Conservation (phyloP, 2,329 filamentous ascomycete genomes). For the Phyllachora maydis region DNA sequence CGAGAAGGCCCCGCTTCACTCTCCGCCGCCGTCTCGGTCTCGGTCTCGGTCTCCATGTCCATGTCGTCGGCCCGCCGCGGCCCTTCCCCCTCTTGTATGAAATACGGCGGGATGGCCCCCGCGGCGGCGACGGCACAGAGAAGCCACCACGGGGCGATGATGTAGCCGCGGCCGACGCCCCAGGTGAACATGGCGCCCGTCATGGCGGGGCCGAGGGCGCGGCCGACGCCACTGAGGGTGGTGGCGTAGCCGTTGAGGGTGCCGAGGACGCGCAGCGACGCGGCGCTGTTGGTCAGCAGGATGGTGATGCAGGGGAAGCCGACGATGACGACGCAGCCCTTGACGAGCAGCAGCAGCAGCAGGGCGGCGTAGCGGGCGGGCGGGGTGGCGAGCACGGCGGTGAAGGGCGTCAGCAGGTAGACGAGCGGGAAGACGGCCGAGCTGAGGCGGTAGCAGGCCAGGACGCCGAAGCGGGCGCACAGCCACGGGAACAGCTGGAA, state of each 20-base stretch:
- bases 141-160: slow-evolving; percentile 66
- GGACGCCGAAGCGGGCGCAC: slow-evolving; percentile 51
- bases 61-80: too few relatives aligned
- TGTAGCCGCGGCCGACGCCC: slow-evolving; percentile 55
- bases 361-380: slow-evolving; percentile 36
- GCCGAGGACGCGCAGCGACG: slow-evolving; percentile 55
- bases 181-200: slow-evolving; percentile 54
- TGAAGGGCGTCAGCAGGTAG: slow-evolving; percentile 70
- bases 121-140: slow-evolving; percentile 42
- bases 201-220: slow-evolving; percentile 58
- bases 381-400: slow-evolving; percentile 34
- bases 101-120: slow-evolving; percentile 52
- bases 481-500: slow-evolving; percentile 69
- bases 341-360: slow-evolving; percentile 47
- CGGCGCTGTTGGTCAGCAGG: slow-evolving; percentile 70
- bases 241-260: slow-evolving; percentile 86
- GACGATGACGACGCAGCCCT: slow-evolving; percentile 59
- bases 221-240: slow-evolving; percentile 58
- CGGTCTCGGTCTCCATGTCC: too few relatives aligned
- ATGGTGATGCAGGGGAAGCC: slow-evolving; percentile 83
- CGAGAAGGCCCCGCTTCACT: too few relatives aligned
- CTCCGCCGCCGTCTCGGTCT: too few relatives aligned
- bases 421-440: slow-evolving; percentile 49
- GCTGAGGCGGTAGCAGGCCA: slow-evolving; percentile 51
- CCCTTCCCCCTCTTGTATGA: slow-evolving; percentile 55